Percentiles rank a stretch among this genome's conserved stretches.
Conservation (phyloP, 306 rosid genomes). For the Vicia sativa region DNA sequence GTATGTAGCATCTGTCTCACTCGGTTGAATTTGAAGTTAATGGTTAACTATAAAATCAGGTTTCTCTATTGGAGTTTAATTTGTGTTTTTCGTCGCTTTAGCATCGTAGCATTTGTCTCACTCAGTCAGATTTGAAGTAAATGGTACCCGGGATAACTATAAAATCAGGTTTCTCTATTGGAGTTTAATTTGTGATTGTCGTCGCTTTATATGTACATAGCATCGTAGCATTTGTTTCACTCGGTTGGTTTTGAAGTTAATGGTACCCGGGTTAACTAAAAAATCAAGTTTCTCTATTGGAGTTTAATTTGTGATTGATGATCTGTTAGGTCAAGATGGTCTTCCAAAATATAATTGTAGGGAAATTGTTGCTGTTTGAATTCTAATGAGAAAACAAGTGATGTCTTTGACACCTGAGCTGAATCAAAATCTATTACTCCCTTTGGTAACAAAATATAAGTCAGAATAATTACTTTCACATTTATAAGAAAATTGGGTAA, state of each 20-base stretch:
- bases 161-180: not conserved
- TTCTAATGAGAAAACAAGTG: not conserved
- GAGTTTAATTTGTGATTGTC: too few species aligned
- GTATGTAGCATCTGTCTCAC: not conserved
- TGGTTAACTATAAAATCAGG: not conserved
- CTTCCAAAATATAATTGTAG: not conserved
- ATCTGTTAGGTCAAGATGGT: not conserved
- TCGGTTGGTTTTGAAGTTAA: not conserved
- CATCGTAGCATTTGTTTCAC: too few species aligned
- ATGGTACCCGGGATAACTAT: not conserved
- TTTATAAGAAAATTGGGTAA: too few species aligned
- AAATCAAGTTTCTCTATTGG: not conserved
- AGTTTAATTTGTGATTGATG: not conserved
- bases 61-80: not conserved
- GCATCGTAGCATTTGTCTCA: too few species aligned
- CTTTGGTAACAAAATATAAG: too few species aligned
- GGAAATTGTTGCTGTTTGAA: not conserved
- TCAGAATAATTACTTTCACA: too few species aligned
- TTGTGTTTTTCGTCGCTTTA: too few species aligned
- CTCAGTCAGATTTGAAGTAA: too few species aligned
- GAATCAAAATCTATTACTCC: not conserved
- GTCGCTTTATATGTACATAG: not conserved
- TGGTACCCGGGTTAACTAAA: not conserved
- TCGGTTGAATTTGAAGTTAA: not conserved
- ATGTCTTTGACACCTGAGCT: not conserved